Evolutionary conservation across 805 yeast genomes (phyloP).

Genomic region (Scheffersomyces ergatensis): DNA sequence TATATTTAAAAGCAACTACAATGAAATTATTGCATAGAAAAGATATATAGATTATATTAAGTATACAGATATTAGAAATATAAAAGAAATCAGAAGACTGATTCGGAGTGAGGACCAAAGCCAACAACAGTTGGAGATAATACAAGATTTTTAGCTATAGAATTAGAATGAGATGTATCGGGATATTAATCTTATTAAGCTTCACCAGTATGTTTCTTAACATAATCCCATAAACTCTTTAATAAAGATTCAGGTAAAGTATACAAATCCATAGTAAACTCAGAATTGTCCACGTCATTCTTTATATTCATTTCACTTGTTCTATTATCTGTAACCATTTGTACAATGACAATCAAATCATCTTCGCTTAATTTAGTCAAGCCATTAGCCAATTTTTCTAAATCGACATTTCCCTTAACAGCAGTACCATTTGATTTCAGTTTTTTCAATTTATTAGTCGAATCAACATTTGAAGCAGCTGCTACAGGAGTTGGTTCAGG

Average conservation of each 20-base stretch:
- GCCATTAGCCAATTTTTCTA: constrained; percentile 88
- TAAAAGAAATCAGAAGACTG: neutral
- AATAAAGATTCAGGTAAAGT: constrained; percentile 89
- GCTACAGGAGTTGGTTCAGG: constrained; percentile 5
- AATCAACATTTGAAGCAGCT: constrained; percentile 13
- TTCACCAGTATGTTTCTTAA: constrained; percentile 60
- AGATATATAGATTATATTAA: neutral
- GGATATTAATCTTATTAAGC: constrained; percentile 9
- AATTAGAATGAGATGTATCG: neutral
- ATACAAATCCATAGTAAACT: constrained; percentile 92
- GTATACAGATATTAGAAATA: neutral
- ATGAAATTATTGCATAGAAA: neutral
- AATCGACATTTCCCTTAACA: constrained; percentile 73
- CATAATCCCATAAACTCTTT: constrained; percentile 93
- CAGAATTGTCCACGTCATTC: constrained; percentile 95
- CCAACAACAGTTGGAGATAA: neutral
- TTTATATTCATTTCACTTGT: constrained; percentile 94
- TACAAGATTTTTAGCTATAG: neutral
- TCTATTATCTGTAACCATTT: constrained; percentile 94
- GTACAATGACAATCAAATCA: constrained; percentile 90
- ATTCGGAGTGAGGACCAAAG: neutral
- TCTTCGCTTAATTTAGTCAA: constrained; percentile 87
- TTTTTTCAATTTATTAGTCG: constrained; percentile 45
- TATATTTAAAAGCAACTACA: no score
- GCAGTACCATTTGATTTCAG: constrained; percentile 44